Evolutionary conservation across 164 flowering plant genomes (phyloP).

Genomic region (Sedum album): DNA sequence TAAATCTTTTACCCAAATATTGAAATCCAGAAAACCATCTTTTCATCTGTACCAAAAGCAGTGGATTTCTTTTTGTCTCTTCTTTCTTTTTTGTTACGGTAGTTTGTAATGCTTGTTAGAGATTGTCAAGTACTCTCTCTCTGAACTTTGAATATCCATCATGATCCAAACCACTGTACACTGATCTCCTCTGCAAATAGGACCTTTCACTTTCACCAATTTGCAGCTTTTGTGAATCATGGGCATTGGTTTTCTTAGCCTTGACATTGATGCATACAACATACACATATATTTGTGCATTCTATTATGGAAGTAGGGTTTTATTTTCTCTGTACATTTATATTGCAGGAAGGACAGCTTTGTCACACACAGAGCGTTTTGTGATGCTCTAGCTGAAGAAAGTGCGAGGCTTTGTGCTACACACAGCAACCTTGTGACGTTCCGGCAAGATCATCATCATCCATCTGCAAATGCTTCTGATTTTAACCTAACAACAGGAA

Average conservation of each 20-base stretch:
- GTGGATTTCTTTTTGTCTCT: neutral
- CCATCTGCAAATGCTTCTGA: constrained; percentile 10
- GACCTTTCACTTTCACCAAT: neutral
- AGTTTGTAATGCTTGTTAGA: neutral
- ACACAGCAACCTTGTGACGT: constrained; percentile 10
- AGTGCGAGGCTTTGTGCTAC: constrained; percentile 57
- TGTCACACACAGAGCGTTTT: constrained; percentile 76
- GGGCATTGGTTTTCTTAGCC: neutral
- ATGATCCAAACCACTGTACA: neutral
- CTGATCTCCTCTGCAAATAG: neutral
- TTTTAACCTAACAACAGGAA: constrained; percentile 17
- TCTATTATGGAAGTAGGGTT: constrained; percentile 8
- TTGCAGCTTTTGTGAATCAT: neutral
- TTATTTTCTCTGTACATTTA: neutral
- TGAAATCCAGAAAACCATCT: neutral
- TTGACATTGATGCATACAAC: too few species aligned
- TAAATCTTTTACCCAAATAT: neutral
- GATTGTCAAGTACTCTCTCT: neutral
- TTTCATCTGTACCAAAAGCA: neutral
- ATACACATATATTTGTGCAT: too few species aligned
- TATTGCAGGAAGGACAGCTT: constrained; percentile 70
- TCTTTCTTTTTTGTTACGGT: neutral
- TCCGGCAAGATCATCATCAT: constrained; percentile 13
- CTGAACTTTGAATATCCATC: neutral
- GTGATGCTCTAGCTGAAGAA: constrained; percentile 80